Base-by-base conservation (phyloP, 2,329 filamentous ascomycete genomes). In the Graphilbum sp. region DNA sequence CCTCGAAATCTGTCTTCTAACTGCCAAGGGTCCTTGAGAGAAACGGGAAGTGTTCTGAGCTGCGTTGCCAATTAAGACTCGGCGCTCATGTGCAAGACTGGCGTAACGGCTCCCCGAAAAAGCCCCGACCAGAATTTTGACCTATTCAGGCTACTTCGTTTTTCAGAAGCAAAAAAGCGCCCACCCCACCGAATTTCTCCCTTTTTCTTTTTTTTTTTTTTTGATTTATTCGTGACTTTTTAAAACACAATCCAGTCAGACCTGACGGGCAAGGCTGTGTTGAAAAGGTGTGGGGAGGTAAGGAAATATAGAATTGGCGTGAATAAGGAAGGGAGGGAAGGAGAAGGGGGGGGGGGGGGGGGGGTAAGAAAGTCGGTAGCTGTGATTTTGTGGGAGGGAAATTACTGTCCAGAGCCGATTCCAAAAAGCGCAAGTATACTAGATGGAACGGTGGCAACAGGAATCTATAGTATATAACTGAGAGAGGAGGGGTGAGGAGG, bases 241-340 rank as follows among this genome's bases (percentile, higher is more conserved):
- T 27, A 16, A 32, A 5, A 23, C 16, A 32, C 30, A 29, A 23
- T 32, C 40, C 44, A 46, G 38, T 39, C 40, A 44, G 44, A 37
- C 39, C 40, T 43, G 42, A 41, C 42, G 36, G 39, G 37, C 32
- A 36, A 30, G 38, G 42, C 40, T 40, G 41, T 32, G 36, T 36
- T 23, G 35, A 18, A 36, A n/a, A n/a, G n/a, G n/a, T n/a, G n/a
- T n/a, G 17, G 15, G 8, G 17, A n/a, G 27, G 23, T n/a, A 27
- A 35, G n/a, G n/a, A 18, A 19, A 35, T 3, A 13, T 7, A 20
- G 16, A 21, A 30, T 27, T 5, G 19, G 16, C 4, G 19, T 20
- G 21, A 21, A 21, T n/a, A 10, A 15, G 19, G 16, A 20, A 27
- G 11, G 13, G 30, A 11, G 21, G 21, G 21, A 24, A 24, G 21